Evolutionary conservation across 2,329 filamentous ascomycete genomes (phyloP).

Genomic region (Chaetomium sp.): DNA sequence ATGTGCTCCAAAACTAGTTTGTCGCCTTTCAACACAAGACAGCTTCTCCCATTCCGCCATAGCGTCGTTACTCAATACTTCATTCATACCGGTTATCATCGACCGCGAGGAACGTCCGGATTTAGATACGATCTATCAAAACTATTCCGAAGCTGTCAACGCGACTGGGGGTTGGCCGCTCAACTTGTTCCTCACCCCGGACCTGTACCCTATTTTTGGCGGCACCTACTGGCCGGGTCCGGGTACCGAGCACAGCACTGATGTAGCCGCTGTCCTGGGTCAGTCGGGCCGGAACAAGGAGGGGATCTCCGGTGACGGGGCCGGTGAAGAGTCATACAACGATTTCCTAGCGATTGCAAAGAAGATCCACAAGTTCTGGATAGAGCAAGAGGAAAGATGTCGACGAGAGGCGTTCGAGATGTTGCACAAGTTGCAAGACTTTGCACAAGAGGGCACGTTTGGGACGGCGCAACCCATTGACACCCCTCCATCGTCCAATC

Average conservation of each 20-base stretch:
- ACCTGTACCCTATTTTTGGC: conserved; percentile 89
- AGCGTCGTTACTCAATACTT: conserved; percentile 73
- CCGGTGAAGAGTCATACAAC: conserved; percentile 53
- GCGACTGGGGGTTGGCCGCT: conserved; percentile 89
- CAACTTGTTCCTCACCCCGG: conserved; percentile 92
- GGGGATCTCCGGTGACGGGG: conserved; percentile 22
- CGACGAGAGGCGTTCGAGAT: conserved; percentile 79
- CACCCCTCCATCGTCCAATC: too few relatives aligned
- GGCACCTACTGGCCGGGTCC: conserved; percentile 94
- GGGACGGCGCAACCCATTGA: conserved; percentile 29
- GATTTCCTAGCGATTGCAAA: conserved; percentile 77
- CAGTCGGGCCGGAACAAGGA: conserved; percentile 7
- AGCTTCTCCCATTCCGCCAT: conserved; percentile 81
- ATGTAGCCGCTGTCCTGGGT: conserved; percentile 21
- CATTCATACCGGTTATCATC: conserved; percentile 86
- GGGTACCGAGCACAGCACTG: conserved; percentile 45
- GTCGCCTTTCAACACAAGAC: conserved; percentile 87
- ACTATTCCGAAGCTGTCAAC: conserved; percentile 91
- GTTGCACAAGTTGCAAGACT: conserved; percentile 71
- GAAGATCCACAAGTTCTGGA: conserved; percentile 72
- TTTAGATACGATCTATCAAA: conserved; percentile 95
- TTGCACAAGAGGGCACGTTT: conserved; percentile 80
- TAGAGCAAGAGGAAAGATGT: conserved; percentile 75
- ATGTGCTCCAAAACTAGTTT: conserved; percentile 44
- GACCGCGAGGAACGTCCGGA: conserved; percentile 93